Conservation (phyloP, 2,329 filamentous ascomycete genomes). For the Rutstroemia sp. region DNA sequence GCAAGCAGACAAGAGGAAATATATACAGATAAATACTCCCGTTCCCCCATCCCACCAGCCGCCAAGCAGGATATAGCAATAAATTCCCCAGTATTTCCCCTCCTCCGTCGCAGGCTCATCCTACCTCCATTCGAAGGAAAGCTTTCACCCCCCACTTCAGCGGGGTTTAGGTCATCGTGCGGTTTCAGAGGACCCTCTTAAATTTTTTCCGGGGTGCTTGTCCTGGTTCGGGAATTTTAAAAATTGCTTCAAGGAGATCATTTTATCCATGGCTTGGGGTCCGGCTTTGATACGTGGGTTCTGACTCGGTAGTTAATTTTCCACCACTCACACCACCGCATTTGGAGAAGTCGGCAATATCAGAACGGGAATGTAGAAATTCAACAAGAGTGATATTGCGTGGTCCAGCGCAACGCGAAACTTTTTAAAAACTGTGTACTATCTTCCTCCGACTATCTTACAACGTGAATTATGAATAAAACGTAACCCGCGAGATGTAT, state of each 20-base stretch:
- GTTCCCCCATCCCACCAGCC: neutral
- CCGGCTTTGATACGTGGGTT: constrained; percentile 2
- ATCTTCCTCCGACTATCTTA: constrained; percentile 2
- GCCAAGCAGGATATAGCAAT: neutral
- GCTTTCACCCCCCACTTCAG: neutral
- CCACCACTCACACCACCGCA: constrained; percentile 1
- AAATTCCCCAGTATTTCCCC: neutral
- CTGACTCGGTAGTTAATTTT: constrained; percentile 1
- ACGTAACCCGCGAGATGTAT: neutral
- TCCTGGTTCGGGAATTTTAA: neutral
- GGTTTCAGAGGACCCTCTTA: neutral
- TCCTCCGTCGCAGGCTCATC: neutral
- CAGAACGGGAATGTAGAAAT: neutral
- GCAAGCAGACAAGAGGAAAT: neutral
- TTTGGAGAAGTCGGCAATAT: neutral
- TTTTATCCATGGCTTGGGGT: neutral
- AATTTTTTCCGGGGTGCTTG: neutral
- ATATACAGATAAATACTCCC: neutral
- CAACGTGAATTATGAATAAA: neutral
- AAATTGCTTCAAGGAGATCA: neutral
- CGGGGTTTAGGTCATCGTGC: neutral
- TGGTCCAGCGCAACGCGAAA: neutral
- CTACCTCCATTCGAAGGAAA: neutral
- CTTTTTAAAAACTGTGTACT: neutral
- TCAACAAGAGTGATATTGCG: neutral